Evolutionary conservation across 2,329 filamentous ascomycete genomes (phyloP).

Genomic region (Neoascochyta sp.): DNA sequence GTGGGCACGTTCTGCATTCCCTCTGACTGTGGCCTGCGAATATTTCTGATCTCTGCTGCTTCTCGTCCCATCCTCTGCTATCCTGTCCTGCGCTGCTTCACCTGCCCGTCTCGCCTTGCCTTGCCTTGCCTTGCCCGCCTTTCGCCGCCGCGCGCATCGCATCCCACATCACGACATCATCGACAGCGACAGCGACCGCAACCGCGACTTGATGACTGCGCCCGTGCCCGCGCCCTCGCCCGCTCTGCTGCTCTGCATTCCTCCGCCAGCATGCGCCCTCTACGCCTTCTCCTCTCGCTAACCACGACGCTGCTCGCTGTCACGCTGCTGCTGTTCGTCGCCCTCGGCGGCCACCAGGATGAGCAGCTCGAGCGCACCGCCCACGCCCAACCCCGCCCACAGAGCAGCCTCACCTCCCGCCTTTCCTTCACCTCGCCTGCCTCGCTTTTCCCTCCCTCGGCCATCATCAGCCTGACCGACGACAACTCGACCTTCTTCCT

Average conservation of each 20-base stretch:
- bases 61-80: too few species aligned
- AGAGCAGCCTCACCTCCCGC: slow-evolving; percentile 38
- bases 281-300: slow-evolving; percentile 41
- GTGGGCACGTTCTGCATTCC: too few species aligned
- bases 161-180: too few species aligned
- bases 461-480: slow-evolving; percentile 92
- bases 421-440: slow-evolving; percentile 59
- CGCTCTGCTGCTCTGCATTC: slow-evolving; percentile 18
- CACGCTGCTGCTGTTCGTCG: slow-evolving; percentile 44
- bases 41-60: too few species aligned
- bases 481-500: slow-evolving; percentile 98
- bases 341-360: slow-evolving; percentile 20
- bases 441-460: slow-evolving; percentile 89
- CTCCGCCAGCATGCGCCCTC: slow-evolving; percentile 33
- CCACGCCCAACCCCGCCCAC: slow-evolving; percentile 17
- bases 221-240: slow-evolving; percentile 20
- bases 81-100: too few species aligned
- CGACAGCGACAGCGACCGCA: too few species aligned
- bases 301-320: slow-evolving; percentile 43
- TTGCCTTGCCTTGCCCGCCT: too few species aligned
- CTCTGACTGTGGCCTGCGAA: too few species aligned
- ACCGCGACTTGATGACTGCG: too few species aligned
- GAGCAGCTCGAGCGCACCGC: slow-evolving; percentile 15
- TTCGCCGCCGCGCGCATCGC: too few species aligned
- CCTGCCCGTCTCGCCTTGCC: too few species aligned